Evolutionary conservation across 495 filamentous ascomycete species (phyloP).

Genomic region (Xylaria cubensis): DNA sequence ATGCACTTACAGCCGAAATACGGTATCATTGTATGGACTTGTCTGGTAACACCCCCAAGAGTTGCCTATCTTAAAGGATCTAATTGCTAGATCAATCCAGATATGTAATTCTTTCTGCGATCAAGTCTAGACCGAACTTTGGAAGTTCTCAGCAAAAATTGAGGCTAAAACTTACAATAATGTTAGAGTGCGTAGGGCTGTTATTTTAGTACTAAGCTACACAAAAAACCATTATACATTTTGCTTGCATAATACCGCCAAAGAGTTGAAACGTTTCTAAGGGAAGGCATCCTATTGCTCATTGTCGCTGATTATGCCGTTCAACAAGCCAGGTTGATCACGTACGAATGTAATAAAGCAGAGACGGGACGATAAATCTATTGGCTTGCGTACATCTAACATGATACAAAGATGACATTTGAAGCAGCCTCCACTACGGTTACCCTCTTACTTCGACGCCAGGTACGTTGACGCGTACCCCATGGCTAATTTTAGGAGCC

Average conservation of each 20-base stretch:
- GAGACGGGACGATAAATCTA: not conserved
- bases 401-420: not conserved
- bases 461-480: not conserved
- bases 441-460: not conserved
- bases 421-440: not conserved
- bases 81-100: not conserved
- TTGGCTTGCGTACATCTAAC: not conserved
- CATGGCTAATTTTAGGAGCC: not conserved
- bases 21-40: not conserved
- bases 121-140: not conserved
- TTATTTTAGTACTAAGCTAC: not conserved
- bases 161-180: no score
- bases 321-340: not conserved
- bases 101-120: not conserved
- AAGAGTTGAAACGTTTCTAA: not conserved
- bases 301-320: not conserved
- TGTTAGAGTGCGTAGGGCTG: no score
- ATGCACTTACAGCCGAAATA: not conserved
- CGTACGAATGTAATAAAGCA: not conserved
- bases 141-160: no score
- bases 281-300: not conserved
- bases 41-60: not conserved
- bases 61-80: not conserved
- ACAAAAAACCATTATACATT: not conserved
- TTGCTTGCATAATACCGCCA: not conserved